Base-by-base conservation (phyloP, 2,329 filamentous ascomycete genomes). In the Exophiala sp. region DNA sequence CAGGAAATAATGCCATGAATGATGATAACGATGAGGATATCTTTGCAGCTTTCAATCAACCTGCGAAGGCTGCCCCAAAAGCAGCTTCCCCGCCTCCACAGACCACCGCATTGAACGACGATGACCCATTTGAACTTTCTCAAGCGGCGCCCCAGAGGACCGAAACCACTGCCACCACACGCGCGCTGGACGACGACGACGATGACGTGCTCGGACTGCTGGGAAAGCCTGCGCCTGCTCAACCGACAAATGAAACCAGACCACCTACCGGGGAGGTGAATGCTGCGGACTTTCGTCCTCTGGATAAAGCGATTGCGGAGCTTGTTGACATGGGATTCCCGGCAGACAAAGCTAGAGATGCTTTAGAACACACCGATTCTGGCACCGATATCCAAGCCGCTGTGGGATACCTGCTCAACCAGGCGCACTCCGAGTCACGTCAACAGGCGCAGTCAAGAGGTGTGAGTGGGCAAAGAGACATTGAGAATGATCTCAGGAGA, bases 311-410 rank as follows among this genome's bases (percentile, higher is more conserved):
- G 8, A 80, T 97, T 21, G 88, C 87, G 8, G 88, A 97, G 65
- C 72, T 98, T 21, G 82, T 96, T 2, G 91, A 96, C 59, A 97
- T 97, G 80, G 93, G 93, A 0, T 98, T 98, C 61, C 82, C 88
- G 0, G 78, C 82, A 0, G 87, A 95, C 51, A 88, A 89, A 62
- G 85, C 93, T n/a, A 78, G 79, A 46, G 76, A 84, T 55, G 93
- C 89, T 3, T 70, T 98, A 34, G 81, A 82, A 9, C 85, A 88
- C 62, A 95, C 86, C 24, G 85, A 88, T 2, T 83, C 82, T 2
- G 87, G 88, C 2, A 70, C 82, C 1, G 85, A 96, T 64, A 81
- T 95, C 8, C 88, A 95, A 66, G 84, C 82, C 42, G 91, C 91
- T 1, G 88, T 95, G 5, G 84, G 90, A 34, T 94, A 85, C 82